phyloP scores from a whole-genome alignment of 2,329 filamentous ascomycete genomes.

The Colletotrichum caudatum region DNA sequence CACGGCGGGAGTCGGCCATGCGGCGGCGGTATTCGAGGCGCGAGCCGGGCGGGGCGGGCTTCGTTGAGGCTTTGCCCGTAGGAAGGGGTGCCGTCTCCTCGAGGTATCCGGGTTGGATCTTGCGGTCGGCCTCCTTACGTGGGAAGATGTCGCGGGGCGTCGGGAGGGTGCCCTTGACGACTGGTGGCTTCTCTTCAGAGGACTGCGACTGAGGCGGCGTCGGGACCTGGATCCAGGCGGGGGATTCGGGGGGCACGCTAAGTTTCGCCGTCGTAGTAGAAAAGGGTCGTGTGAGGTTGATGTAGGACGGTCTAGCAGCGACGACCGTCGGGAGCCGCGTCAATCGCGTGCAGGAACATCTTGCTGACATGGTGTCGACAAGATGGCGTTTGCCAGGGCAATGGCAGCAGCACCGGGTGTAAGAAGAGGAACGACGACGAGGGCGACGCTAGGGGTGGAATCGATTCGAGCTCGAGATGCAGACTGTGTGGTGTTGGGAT shows the following conservation, averaged over 20 bases:
- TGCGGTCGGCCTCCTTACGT: constrained; percentile 66
- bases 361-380: constrained; percentile 36
- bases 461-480: constrained; percentile 29
- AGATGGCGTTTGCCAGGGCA: constrained; percentile 21
- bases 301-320: constrained; percentile 19
- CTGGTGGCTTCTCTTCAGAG: constrained; percentile 59
- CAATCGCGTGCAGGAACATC: constrained; percentile 39
- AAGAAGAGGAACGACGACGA: constrained; percentile 1
- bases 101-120: constrained; percentile 72
- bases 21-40: constrained; percentile 73
- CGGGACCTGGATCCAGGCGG: constrained; percentile 87
- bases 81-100: constrained; percentile 69
- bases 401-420: constrained; percentile 9
- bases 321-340: constrained; percentile 33
- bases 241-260: constrained; percentile 79
- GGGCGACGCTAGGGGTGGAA: constrained; percentile 13
- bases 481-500: constrained; percentile 20
- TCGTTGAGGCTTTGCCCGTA: constrained; percentile 51
- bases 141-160: constrained; percentile 85
- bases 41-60: constrained; percentile 52
- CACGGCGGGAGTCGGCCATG: constrained; percentile 78
- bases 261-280: constrained; percentile 49
- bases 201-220: constrained; percentile 82
- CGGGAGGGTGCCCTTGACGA: constrained; percentile 83
- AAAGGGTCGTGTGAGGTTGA: constrained; percentile 47